Evolutionary conservation across 805 yeast genomes (phyloP).

Genomic region (Wickerhamiella siamensis): DNA sequence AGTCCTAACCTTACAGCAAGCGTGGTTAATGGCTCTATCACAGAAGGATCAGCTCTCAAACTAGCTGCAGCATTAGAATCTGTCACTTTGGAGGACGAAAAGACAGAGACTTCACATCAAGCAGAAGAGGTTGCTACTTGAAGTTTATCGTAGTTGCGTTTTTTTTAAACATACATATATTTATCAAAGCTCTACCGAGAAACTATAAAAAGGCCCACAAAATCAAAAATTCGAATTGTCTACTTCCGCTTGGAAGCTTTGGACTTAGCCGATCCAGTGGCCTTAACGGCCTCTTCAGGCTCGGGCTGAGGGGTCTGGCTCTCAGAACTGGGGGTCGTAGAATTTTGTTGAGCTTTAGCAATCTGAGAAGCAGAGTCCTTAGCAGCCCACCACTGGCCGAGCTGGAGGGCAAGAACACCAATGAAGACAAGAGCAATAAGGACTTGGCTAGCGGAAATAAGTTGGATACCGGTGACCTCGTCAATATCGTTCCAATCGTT

Average conservation of each 20-base stretch:
- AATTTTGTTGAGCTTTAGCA: slow-evolving; percentile 12
- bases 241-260: slow-evolving; percentile 8
- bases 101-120: neutral
- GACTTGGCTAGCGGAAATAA: slow-evolving; percentile 77
- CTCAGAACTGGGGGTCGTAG: slow-evolving; percentile 5
- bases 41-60: neutral
- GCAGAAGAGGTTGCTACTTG: neutral
- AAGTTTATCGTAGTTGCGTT: too few species aligned
- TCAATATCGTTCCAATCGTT: slow-evolving; percentile 94
- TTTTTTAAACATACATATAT: too few species aligned
- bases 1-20: slow-evolving; percentile 10
- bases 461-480: slow-evolving; percentile 70
- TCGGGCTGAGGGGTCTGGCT: slow-evolving; percentile 7
- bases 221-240: neutral
- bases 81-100: neutral
- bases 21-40: slow-evolving; percentile 3
- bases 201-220: too few species aligned
- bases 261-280: slow-evolving; percentile 3
- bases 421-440: slow-evolving; percentile 55
- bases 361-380: slow-evolving; percentile 9
- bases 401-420: slow-evolving; percentile 76
- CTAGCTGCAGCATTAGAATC: neutral
- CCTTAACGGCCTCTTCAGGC: slow-evolving; percentile 5
- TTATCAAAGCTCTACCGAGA: too few species aligned
- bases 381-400: slow-evolving; percentile 57